A percentile compares a stretch with the other conserved stretches of the same genome.
Conservation (phyloP, 2,329 filamentous ascomycete genomes). For the Trichocomaceae sp. region DNA sequence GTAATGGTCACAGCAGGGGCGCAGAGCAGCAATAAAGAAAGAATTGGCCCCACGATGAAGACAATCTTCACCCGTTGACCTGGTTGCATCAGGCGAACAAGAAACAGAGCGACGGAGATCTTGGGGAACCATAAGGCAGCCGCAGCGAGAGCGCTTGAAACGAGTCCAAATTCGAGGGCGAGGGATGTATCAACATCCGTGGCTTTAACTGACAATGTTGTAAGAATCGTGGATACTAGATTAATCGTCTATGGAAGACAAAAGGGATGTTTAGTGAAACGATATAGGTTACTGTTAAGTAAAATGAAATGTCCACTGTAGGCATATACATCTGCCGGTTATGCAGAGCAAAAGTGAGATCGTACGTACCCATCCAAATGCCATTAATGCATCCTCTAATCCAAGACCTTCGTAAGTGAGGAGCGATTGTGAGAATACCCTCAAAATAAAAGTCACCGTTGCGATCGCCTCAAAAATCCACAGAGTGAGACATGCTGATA, state of each 20-base stretch:
- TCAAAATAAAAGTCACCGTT: conserved; percentile 3
- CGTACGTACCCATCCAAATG: neutral
- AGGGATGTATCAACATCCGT: neutral
- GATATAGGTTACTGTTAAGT: no score
- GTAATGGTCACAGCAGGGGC: neutral
- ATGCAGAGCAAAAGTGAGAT: no score
- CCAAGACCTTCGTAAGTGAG: neutral
- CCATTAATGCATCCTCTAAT: conserved; percentile 4
- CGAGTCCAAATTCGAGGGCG: neutral
- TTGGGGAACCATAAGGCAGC: conserved; percentile 2
- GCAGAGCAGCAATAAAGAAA: neutral
- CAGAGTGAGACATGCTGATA: neutral
- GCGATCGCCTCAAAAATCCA: conserved; percentile 3
- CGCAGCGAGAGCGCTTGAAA: neutral
- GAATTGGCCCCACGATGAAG: neutral
- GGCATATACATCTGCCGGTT: no score
- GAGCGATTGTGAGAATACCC: neutral
- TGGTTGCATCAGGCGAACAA: neutral
- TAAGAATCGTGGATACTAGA: neutral
- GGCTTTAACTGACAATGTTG: neutral
- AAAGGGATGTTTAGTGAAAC: neutral
- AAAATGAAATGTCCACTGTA: no score
- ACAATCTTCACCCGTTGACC: neutral
- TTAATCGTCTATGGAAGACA: neutral
- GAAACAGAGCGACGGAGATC: conserved; percentile 3